These are phyloP conservation scores for Pseudonectria foliicola DNA, from an alignment of 2,329 filamentous ascomycete genomes.

Conservation along the genomic window DNA sequence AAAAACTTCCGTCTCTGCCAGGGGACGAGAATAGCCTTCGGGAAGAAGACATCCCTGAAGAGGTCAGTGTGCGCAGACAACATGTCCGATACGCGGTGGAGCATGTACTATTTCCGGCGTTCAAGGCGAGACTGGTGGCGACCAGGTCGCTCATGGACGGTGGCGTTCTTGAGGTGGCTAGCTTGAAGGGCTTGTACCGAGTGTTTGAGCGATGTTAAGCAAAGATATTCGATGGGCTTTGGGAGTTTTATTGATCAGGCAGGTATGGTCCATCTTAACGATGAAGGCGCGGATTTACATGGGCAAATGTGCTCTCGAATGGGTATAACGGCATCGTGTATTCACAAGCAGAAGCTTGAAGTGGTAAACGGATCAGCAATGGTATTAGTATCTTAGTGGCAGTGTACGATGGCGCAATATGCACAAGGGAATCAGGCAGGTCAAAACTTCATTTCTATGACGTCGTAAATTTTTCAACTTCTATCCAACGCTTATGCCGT, in stretches of 20 bases:
- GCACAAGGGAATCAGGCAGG: too few relatives aligned
- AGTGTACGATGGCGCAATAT: too few relatives aligned
- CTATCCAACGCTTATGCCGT: slow-evolving; percentile 6
- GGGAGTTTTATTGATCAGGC: too few relatives aligned
- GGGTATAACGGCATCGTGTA: too few relatives aligned
- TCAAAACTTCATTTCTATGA: slow-evolving; percentile 1
- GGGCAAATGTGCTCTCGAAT: too few relatives aligned
- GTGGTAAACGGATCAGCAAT: background rate
- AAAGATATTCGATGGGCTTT: too few relatives aligned
- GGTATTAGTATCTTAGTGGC: too few relatives aligned
- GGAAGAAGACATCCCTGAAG: slow-evolving; percentile 37
- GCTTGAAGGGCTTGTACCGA: slow-evolving; percentile 84
- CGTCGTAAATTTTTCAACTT: slow-evolving; percentile 2
- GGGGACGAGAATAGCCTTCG: slow-evolving; percentile 25
- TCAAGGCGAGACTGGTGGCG: slow-evolving; percentile 74
- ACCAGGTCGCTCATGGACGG: slow-evolving; percentile 70
- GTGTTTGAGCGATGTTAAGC: slow-evolving; percentile 88
- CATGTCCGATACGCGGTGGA: slow-evolving; percentile 74
- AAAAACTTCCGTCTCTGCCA: slow-evolving; percentile 59
- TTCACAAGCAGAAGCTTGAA: background rate
- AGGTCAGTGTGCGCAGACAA: slow-evolving; percentile 51
- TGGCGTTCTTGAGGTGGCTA: slow-evolving; percentile 75
- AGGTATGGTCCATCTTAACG: too few relatives aligned
- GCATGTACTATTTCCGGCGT: slow-evolving; percentile 81
- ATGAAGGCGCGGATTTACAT: too few relatives aligned